Percentiles rank a stretch among this genome's conserved stretches.
These are phyloP conservation scores for Fagopyrum homotropicum DNA, from an alignment of 148 eudicot species.

Conservation along the genomic window DNA sequence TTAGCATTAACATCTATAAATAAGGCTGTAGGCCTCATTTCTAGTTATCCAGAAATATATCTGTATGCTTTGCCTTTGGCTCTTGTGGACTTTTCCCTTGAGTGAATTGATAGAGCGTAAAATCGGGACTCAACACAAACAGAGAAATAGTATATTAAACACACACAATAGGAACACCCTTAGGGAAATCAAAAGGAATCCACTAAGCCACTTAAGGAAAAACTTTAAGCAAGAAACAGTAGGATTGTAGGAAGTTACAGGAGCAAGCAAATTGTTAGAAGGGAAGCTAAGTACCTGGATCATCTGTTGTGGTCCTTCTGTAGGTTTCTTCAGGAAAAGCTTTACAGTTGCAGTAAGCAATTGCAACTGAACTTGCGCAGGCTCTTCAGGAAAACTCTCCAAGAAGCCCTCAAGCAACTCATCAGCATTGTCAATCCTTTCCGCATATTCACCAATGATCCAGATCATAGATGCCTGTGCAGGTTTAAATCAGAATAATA, in stretches of 20 bases:
- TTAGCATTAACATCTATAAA: no score
- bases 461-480: slow-evolving; percentile 91
- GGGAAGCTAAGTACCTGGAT: slow-evolving; percentile 36
- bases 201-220: no score
- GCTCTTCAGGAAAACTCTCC: slow-evolving; percentile 20
- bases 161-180: no score
- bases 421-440: slow-evolving; percentile 97
- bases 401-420: slow-evolving; percentile 92
- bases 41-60: no score
- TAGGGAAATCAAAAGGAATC: no score
- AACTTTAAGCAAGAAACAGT: no score
- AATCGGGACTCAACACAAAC: no score
- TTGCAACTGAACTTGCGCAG: slow-evolving; percentile 64
- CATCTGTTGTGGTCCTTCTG: slow-evolving; percentile 99
- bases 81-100: no score
- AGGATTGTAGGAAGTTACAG: background rate
- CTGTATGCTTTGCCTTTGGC: no score
- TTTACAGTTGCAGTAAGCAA: slow-evolving; percentile 93
- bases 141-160: no score
- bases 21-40: no score
- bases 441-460: slow-evolving; percentile 97
- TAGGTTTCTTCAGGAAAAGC: slow-evolving; percentile 91
- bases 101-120: no score
- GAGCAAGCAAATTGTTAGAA: background rate
- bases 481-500: background rate